Evolutionary conservation across 139 green algal genomes (phyloP).

Genomic region (Bryopsis sp.): DNA sequence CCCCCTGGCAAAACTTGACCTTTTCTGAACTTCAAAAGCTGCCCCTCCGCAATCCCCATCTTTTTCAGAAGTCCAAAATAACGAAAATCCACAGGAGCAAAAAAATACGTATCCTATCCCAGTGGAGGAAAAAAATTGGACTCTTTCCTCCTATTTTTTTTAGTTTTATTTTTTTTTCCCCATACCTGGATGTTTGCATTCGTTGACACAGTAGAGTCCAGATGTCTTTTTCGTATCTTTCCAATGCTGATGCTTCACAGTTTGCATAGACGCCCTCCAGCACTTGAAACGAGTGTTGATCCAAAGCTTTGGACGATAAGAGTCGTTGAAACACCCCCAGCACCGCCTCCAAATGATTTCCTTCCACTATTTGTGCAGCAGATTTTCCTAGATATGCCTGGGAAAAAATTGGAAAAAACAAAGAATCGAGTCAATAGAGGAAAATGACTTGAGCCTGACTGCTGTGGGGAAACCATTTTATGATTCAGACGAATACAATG

Average conservation of each 20-base stretch:
- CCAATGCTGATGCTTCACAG: slow-evolving; percentile 38
- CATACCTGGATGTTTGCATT: slow-evolving; percentile 36
- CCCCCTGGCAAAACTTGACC: too few relatives aligned
- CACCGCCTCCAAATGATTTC: slow-evolving; percentile 61
- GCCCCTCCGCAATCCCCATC: too few relatives aligned
- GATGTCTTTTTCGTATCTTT: slow-evolving; percentile 52
- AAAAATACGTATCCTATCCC: too few relatives aligned
- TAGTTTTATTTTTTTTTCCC: too few relatives aligned
- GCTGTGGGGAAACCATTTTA: neutral
- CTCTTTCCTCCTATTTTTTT: too few relatives aligned
- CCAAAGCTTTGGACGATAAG: slow-evolving; percentile 64
- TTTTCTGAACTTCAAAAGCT: too few relatives aligned
- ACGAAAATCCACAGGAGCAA: too few relatives aligned
- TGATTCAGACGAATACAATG: neutral
- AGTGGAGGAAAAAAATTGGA: too few relatives aligned
- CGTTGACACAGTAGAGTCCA: slow-evolving; percentile 62
- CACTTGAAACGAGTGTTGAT: slow-evolving; percentile 89
- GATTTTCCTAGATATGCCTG: slow-evolving; percentile 81
- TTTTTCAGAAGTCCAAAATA: too few relatives aligned
- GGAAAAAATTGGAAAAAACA: slow-evolving; percentile 7
- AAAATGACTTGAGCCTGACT: too few relatives aligned
- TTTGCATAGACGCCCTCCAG: slow-evolving; percentile 68
- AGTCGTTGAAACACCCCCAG: slow-evolving; percentile 95
- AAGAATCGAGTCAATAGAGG: slow-evolving; percentile 12
- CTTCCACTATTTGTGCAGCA: slow-evolving; percentile 40